Evolutionary conservation across 306 rosid genomes (phyloP).

Genomic region (Phaseolus lunatus): DNA sequence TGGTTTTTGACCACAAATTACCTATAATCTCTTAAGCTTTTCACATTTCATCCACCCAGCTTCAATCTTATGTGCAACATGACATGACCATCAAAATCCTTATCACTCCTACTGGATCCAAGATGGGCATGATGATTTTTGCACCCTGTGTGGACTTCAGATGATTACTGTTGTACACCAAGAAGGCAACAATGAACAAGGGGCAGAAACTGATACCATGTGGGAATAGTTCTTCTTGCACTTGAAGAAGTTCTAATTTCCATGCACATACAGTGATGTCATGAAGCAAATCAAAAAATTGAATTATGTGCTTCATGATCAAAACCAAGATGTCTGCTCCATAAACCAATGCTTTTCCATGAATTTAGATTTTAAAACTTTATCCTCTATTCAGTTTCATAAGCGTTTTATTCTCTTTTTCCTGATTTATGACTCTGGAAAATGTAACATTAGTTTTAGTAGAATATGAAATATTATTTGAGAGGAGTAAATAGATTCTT

Average conservation of each 20-base stretch:
- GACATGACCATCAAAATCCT: slow-evolving; percentile 25
- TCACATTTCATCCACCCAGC: slow-evolving; percentile 24
- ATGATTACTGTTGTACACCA: slow-evolving; percentile 24
- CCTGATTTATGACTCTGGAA: slow-evolving; percentile 33
- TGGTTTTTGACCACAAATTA: slow-evolving; percentile 4
- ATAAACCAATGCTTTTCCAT: slow-evolving; percentile 4
- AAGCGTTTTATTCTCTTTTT: slow-evolving; percentile 22
- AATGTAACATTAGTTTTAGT: background rate
- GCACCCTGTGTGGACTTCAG: slow-evolving; percentile 28
- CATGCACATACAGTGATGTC: slow-evolving; percentile 9
- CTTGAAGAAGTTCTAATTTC: slow-evolving; percentile 24
- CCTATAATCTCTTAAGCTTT: slow-evolving; percentile 14
- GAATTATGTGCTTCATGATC: slow-evolving; percentile 22
- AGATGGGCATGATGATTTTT: slow-evolving; percentile 36
- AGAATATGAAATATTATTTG: slow-evolving; percentile 4
- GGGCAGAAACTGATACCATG: slow-evolving; percentile 21
- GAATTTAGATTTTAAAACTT: slow-evolving; percentile 1
- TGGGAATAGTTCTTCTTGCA: slow-evolving; percentile 18
- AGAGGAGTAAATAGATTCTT: slow-evolving; percentile 6
- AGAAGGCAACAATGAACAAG: slow-evolving; percentile 12
- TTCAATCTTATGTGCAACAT: slow-evolving; percentile 25
- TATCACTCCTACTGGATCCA: slow-evolving; percentile 13
- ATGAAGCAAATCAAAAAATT: slow-evolving; percentile 14
- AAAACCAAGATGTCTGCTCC: background rate
- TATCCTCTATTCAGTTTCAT: slow-evolving; percentile 20